Evolutionary conservation across 129 eudicot genomes (phyloP), one percentile per base, ranked within the genome.

Genomic region (Escallonia rubra): DNA sequence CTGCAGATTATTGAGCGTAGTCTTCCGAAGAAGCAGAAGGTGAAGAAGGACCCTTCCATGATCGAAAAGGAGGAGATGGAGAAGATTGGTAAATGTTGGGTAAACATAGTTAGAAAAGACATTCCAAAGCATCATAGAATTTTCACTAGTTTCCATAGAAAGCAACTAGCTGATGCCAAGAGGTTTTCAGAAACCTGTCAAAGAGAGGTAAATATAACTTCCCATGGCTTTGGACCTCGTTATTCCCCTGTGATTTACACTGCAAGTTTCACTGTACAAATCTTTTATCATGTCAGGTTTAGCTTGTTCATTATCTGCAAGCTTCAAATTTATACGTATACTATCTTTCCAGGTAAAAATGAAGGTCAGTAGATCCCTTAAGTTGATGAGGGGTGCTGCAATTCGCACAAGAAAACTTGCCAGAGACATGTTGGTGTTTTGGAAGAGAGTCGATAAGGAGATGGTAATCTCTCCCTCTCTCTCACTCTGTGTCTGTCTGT

Each of bases 391-490:
- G 78, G 90, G 93, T 74, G 96, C 96, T 71, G 79, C 85, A 41
- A 86, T 89, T 59, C 87, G 96, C 23, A 86, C 99, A 75, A 87
- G 99, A 80, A 93, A 86, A 79, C 76, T 93, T 70, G 88, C 96
- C n/a, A 81, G 96, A 45, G 99, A 89, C 81, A 89, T 93, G 96
- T 72, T 93, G 75, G 89, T 89, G 52, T 86, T 86, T 76, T 93
- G 98, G 98, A 93, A 93, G 79, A 80, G 95, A 80, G 86, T 86
- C 61, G 98, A 93, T 60, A 93, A 93, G 82, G 98, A 93, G 80
- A 93, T 93, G 98, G 98, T 93, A 89, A 79, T 72, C 15, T 41
- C 64, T 7, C 23, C 14, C 63, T 72, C 43, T n/a, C n/a, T n/a
- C n/a, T n/a, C n/a, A n/a, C n/a, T n/a, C n/a, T n/a, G n/a, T n/a